These are phyloP conservation scores for Saitozyma sp. DNA, from an alignment of 768 basidiomycete genomes.

Conservation along the genomic window DNA sequence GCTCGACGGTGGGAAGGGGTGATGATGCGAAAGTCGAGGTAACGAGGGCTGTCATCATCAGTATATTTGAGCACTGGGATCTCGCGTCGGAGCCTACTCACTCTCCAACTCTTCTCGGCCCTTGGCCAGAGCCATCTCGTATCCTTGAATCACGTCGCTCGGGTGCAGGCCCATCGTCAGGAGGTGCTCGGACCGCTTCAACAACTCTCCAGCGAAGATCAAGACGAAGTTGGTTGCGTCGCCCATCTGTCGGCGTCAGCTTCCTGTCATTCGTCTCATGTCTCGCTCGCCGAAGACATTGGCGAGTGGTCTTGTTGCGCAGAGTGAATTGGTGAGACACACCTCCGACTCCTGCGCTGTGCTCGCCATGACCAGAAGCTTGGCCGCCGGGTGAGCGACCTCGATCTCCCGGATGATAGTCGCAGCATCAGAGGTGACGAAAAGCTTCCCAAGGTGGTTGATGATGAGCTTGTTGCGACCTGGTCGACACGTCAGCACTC, in stretches of 20 bases:
- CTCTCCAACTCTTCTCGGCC: conserved; percentile 85
- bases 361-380: conserved; percentile 97
- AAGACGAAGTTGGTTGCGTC: conserved; percentile 94
- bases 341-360: conserved; percentile 96
- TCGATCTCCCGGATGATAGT: conserved; percentile 98
- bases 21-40: conserved; percentile 20
- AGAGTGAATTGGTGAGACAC: conserved; percentile 34
- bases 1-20: conserved; percentile 72
- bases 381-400: conserved; percentile 97
- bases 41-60: conserved; percentile 28
- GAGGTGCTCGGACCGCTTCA: conserved; percentile 88
- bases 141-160: conserved; percentile 90
- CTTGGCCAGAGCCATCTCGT: conserved; percentile 83
- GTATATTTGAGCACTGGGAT: background rate
- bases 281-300: too few relatives aligned
- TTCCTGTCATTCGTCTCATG: background rate
- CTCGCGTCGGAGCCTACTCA: conserved; percentile 56
- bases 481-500: conserved; percentile 38
- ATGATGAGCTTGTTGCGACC: conserved; percentile 97
- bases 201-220: conserved; percentile 90
- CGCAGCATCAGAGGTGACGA: conserved; percentile 98
- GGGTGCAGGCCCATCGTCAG: conserved; percentile 97
- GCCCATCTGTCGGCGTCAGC: conserved; percentile 69
- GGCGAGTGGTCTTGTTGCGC: background rate
- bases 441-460: conserved; percentile 91